Base-by-base conservation (phyloP, 148 eudicot genomes). In the Gaultheria prostrata region DNA sequence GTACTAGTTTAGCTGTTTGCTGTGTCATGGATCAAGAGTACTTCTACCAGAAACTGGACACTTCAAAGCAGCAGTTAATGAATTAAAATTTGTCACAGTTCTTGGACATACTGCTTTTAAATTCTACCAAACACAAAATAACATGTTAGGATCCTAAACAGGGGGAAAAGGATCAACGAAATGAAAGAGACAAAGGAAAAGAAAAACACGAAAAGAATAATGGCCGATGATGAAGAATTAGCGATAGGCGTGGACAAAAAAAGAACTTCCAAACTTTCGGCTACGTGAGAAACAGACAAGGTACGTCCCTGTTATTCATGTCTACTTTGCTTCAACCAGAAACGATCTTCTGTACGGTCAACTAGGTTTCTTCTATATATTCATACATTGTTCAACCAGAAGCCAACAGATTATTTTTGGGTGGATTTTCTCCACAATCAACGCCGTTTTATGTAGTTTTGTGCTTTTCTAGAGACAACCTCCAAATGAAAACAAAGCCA, bases 241-340 rank as follows among this genome's bases (percentile, higher is more conserved):
- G 13, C 13, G 0, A 50, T 39, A 39, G 43, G 53, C 11, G 53
- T 50, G 15, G 13, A 50, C 53, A 50, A 0, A 50, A 50, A 50
- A 50, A 50, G 53, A 50, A 13, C 15, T 50, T 50, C 9, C 53
- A 50, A 50, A 13, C 53, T 13, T 50, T 2, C 9, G 53, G 9
- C 53, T 50, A 28, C 72, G 32, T 13, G 0, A 65, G 33, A 65
- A 33, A 65, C 32, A 65, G 33, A 65, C 32, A 63, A 63, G 70
- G 32, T 71, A 35, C 45, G 3, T 71, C n/a, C 76, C 46, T 32
- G 21, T 32, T 71, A 33, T 35, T 71, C 24, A 71, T 71, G 43
- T 73, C 77, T 43, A 73, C 50, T 39, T 71, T 33, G 46, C 76
- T 73, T 39, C 77, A 73, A 73, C n/a, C 77, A 73, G 77, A 35